A percentile compares a stretch with the other conserved stretches of the same genome.
phyloP scores from a whole-genome alignment of 345 rosid genomes.

The Boechera stricta region DNA sequence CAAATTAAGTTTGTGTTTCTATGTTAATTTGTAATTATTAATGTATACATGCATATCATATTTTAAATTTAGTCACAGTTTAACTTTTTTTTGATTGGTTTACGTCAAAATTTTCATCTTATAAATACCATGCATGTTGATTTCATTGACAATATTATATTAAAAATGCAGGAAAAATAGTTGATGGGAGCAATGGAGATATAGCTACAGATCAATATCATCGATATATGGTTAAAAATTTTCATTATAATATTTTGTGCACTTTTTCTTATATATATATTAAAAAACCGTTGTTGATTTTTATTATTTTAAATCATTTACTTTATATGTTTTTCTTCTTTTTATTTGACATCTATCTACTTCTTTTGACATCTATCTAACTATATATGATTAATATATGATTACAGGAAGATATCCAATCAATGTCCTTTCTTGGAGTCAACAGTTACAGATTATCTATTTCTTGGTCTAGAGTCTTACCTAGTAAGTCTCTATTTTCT shows the following conservation, averaged over 20 bases:
- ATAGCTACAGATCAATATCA: conserved; percentile 40
- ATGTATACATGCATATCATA: neutral
- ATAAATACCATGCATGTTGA: neutral
- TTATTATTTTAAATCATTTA: neutral
- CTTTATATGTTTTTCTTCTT: neutral
- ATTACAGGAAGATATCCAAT: conserved; percentile 64
- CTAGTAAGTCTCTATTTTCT: conserved; percentile 55
- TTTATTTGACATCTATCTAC: neutral
- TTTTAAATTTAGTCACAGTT: neutral
- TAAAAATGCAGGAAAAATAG: conserved; percentile 37
- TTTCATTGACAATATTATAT: neutral
- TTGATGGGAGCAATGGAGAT: conserved; percentile 39
- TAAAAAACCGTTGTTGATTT: neutral
- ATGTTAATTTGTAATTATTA: neutral
- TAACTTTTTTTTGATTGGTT: neutral
- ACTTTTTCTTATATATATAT: neutral
- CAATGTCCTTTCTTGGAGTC: conserved; percentile 65
- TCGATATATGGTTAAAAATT: conserved; percentile 30
- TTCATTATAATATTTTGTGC: too few species aligned
- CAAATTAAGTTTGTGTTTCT: neutral
- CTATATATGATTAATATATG: neutral
- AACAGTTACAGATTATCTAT: conserved; percentile 77
- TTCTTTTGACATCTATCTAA: neutral
- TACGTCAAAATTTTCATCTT: neutral
- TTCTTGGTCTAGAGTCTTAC: conserved; percentile 83